Base-by-base conservation (phyloP, 1,284 basidiomycete genomes). In the Melampsora larici-populina region DNA sequence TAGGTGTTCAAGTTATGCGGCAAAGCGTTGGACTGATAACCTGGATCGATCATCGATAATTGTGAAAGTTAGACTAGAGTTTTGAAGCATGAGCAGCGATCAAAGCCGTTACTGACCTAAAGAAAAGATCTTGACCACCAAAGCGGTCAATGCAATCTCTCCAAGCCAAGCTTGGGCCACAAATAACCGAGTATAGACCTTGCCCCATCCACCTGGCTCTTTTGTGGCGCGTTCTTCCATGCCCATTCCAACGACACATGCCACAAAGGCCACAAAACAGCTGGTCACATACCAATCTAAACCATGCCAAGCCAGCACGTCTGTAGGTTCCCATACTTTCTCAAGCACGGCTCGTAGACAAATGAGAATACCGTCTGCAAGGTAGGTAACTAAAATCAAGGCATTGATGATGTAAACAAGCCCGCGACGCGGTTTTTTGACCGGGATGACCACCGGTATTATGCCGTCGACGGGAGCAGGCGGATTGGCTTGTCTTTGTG, bases 381-480 rank as follows among this genome's bases (percentile, higher is more conserved):
- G 70, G 78, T 81, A 83, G 9, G 79, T 80, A 36, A 80, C 51
- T 17, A 80, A 81, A 85, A 76, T 82, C 70, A 92, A 86, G 76
- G 89, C 88, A 71, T 93, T 86, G 80, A 92, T 85, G 71, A 86
- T 84, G 75, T 92, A 86, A 83, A 93, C 91, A 80, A 89, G 84
- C 70, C 87, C 87, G 78, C 90, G 88, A 83, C 92, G 89, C 64
- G 92, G 92, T 75, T 89, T 85, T 77, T 86, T 86, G 79, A 88
- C 87, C 75, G 89, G 88, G 81, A 91, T 88, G 83, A 92, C 88
- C 83, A 92, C 91, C 67, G 89, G 85, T 29, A 89, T 90, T 82
- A 92, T 91, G 78, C 89, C 69, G 24, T 48, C 36, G 2, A 58
- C 55, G n/a, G n/a, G n/a, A 58, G 17, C 4, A 24, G n/a, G 18